A percentile compares a stretch with the other conserved stretches of the same genome.
These are phyloP conservation scores for Eucalyptus dawsonii DNA, from an alignment of 345 rosid species.

Conservation along the genomic window DNA sequence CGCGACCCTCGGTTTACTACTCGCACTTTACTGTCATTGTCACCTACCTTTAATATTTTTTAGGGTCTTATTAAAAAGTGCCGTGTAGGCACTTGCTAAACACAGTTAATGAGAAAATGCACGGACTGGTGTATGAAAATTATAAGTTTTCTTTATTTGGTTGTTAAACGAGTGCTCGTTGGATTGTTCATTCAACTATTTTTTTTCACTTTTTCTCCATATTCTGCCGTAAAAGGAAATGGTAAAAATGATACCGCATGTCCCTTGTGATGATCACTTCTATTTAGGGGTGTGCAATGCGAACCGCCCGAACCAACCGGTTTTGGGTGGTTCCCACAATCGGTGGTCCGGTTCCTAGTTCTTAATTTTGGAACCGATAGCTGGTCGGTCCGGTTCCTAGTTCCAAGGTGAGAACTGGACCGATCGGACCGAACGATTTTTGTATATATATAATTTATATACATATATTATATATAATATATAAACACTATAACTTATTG, in stretches of 20 bases:
- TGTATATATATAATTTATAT: too few relatives aligned
- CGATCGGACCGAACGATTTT: too few relatives aligned
- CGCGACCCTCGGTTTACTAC: not conserved
- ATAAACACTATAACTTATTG: too few relatives aligned
- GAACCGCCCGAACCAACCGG: too few relatives aligned
- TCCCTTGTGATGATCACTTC: not conserved
- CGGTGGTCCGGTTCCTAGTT: rapidly evolving
- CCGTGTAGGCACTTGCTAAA: not conserved
- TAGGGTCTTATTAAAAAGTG: not conserved
- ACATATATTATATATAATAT: too few relatives aligned
- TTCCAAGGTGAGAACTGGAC: too few relatives aligned
- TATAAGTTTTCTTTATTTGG: not conserved
- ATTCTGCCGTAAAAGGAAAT: not conserved
- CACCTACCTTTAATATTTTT: not conserved
- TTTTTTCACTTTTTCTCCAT: not conserved
- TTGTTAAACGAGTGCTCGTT: not conserved
- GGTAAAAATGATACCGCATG: not conserved
- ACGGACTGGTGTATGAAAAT: not conserved
- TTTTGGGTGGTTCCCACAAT: too few relatives aligned
- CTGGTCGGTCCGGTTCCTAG: too few relatives aligned
- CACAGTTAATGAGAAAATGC: not conserved
- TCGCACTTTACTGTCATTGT: not conserved
- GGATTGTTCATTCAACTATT: not conserved
- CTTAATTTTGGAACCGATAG: too few relatives aligned
- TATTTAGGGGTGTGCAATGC: not conserved